Evolutionary conservation across 106 monocot species (phyloP).

Genomic region (Cymbidium sinense): DNA sequence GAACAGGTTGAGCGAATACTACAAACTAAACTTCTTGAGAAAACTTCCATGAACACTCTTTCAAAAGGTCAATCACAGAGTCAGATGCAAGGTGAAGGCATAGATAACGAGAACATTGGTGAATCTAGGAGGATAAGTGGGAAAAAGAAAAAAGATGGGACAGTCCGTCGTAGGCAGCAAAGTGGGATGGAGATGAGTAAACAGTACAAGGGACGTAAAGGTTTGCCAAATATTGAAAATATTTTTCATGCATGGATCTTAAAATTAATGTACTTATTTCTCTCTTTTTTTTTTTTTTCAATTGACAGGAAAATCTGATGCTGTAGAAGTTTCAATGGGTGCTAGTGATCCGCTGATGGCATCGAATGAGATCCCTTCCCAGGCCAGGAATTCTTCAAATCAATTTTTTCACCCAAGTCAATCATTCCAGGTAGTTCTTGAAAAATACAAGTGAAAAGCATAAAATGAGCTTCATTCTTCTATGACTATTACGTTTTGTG

Average conservation of each 20-base stretch:
- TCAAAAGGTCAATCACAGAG: conserved; percentile 2
- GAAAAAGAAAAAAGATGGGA: conserved; percentile 7
- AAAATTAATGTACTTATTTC: neutral
- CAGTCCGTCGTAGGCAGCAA: conserved; percentile 1
- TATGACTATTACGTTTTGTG: neutral
- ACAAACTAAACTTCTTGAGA: conserved; percentile 5
- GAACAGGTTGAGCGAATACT: conserved; percentile 10
- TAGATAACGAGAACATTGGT: conserved; percentile 5
- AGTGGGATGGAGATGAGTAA: conserved; percentile 3
- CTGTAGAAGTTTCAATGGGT: conserved; percentile 24
- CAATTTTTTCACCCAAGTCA: conserved; percentile 42
- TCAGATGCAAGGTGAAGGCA: neutral
- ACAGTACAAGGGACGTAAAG: conserved; percentile 2
- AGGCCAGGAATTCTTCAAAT: conserved; percentile 33
- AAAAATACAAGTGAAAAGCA: neutral
- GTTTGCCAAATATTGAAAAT: neutral
- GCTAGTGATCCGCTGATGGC: conserved; percentile 23
- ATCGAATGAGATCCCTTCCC: conserved; percentile 17
- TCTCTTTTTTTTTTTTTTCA: neutral
- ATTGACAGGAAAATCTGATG: conserved; percentile 37
- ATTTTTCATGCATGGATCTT: neutral
- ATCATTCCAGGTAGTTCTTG: conserved; percentile 36
- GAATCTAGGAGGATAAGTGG: conserved; percentile 2
- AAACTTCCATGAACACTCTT: neutral
- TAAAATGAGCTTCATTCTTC: neutral